Base-by-base conservation (phyloP, 2,329 filamentous ascomycete genomes). In the Paraphaeosphaeria sporulosa region DNA sequence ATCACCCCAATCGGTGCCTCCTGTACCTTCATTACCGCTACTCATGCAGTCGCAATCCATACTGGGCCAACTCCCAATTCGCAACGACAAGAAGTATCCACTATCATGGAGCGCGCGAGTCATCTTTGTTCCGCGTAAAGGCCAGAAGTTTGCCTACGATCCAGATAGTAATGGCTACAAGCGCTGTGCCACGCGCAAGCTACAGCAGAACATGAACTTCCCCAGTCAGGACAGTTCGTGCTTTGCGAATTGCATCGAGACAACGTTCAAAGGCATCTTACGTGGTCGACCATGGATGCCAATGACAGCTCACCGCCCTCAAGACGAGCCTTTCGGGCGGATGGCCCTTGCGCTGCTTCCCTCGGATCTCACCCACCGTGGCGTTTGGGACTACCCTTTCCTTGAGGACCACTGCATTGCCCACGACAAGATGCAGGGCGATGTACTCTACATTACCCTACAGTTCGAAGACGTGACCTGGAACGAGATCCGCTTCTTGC, bases 391-490 rank as follows among this genome's bases (percentile, higher is more conserved):
- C 53, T 76, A 77, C 47, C 69, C 72, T 3, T 80, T 79, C 58
- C 66, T 80, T 25, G 77, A 79, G 40, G 72, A 78, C 34, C 76
- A 79, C 59, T 80, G 78, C 60, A 75, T 79, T 46, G 73, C 76
- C 10, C 76, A 78, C 62, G 77, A 80, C 65, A 79, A 80, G 63
- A 71, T 78, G 70, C 76, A 76, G 43, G 78, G 78, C 32, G 77
- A 80, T 55, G 57, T 80, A 17, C 73, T 80, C 19, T 79, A 78
- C 68, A 73, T 80, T 17, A 71, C 77, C 4, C 69, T 79, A 13
- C 75, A 77, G 56, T 75, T 77, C 30, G 76, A 78, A 57, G 77
- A 80, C 49, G 69, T 77, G 8, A 75, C 74, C 1, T 79, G 77
- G 78, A 72, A 75, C 53, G 77, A 79, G 54, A 75, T 80, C 36